Base-by-base conservation (phyloP, 2,329 filamentous ascomycete species). In the Pestalotiopsis sp. region DNA sequence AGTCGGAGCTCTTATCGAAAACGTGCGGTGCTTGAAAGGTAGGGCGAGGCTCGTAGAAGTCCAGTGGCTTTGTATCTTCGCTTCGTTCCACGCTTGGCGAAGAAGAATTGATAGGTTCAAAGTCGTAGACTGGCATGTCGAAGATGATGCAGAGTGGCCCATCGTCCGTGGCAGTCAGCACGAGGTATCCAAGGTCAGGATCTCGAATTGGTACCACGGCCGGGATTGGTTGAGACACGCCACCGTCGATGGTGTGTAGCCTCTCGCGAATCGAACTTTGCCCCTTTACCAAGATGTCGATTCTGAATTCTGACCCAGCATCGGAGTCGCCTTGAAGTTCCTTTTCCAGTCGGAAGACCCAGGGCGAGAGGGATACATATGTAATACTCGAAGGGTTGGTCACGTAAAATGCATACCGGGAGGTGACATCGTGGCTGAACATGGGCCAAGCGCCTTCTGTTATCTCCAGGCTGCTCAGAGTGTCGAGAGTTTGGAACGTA, bases 331-430 rank as follows among this genome's bases (percentile, higher is more conserved):
- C 85, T 67, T 83, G 82, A 17, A 91, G 81, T 78, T 91, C 89
- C 63, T 85, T 84, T 76, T 91, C 89, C 0, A 91, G 82, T 2
- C 89, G 84, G 77, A 89, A 91, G 4, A 91, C 85, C 89, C 89
- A 91, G 1, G 88, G 84, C 1, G 86, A 80, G 41, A 91, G 81
- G 2, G 89, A 91, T 13, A 91, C 79, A 69, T 85, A 87, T 1
- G 86, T 89, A 72, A 91, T 87, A 69, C 86, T 88, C 4, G 85
- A 86, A 52, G 88, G 84, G 71, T 90, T 86, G 0, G 89, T 91
- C 66, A 91, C 81, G 71, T 86, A 91, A 72, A 91, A 89, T 14
- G 83, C 86, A 76, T 91, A 91, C 41, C 89, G 84, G 4, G 89
- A 91, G 56, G 84, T 87, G 67, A 87, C 85, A 71, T 91, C 89